A percentile compares a stretch with the other conserved stretches of the same genome.
These are phyloP conservation scores for Melaleuca quinquenervia DNA, from an alignment of 345 rosid genomes.

Conservation along the genomic window DNA sequence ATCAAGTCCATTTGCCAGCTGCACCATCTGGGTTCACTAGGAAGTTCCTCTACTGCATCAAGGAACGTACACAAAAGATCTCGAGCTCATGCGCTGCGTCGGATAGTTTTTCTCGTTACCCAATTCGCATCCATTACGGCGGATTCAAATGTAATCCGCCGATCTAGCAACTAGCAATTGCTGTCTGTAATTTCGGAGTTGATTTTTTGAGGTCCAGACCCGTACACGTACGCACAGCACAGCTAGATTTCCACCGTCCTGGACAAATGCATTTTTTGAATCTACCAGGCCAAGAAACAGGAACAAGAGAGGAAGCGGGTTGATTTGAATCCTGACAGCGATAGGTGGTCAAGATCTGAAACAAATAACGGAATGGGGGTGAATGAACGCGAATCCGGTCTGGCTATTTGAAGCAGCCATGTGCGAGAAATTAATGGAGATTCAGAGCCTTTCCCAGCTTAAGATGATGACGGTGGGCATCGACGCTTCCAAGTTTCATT, in stretches of 20 bases:
- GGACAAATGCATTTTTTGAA: background rate
- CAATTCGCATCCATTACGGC: background rate
- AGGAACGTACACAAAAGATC: background rate
- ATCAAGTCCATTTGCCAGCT: background rate
- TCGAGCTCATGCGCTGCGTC: background rate
- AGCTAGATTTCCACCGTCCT: background rate
- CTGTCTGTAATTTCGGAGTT: rapidly evolving
- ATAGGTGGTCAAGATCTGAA: background rate
- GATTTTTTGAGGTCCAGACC: background rate
- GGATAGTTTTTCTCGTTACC: background rate
- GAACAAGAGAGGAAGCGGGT: background rate
- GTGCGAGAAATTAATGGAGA: background rate
- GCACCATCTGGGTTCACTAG: background rate
- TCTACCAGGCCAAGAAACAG: background rate
- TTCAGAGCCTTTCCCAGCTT: background rate
- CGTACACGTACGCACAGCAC: background rate
- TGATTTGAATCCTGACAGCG: background rate
- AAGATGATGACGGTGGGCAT: background rate
- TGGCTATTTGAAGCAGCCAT: background rate
- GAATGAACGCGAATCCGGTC: background rate
- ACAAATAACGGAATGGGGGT: background rate
- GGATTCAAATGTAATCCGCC: background rate
- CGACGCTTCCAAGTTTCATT: background rate
- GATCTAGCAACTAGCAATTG: background rate
- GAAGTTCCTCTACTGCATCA: background rate